Evolutionary conservation across 2,329 filamentous ascomycete genomes (phyloP).

Genomic region (Trichophyton equinum): DNA sequence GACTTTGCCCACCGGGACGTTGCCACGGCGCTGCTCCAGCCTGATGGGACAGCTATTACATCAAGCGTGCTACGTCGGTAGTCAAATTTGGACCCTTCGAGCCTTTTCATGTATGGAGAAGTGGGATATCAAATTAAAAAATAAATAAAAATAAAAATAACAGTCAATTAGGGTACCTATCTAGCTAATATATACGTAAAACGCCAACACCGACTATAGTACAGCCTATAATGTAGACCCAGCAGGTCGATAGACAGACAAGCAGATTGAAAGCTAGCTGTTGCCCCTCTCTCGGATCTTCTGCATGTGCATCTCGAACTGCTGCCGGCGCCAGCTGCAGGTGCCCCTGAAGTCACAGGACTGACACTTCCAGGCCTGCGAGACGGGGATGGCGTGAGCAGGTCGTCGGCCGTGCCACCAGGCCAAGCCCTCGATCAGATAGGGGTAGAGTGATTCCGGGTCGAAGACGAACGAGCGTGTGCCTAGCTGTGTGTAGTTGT

Average conservation of each 20-base stretch:
- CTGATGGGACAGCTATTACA: too few species aligned
- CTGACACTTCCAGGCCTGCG: constrained; percentile 80
- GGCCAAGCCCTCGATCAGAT: constrained; percentile 57
- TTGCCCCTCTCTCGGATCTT: constrained; percentile 29
- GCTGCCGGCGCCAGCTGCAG: constrained; percentile 64
- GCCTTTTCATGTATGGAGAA: too few species aligned
- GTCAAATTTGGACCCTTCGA: too few species aligned
- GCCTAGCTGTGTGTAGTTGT: constrained; percentile 32
- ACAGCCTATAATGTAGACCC: too few species aligned
- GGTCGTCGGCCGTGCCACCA: constrained; percentile 76
- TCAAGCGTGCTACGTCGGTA: too few species aligned
- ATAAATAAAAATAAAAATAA: too few species aligned
- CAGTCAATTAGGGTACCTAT: not conserved
- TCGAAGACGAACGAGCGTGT: constrained; percentile 56
- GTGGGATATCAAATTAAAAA: too few species aligned
- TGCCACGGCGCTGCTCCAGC: too few species aligned
- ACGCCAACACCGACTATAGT: too few species aligned
- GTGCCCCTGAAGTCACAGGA: constrained; percentile 69
- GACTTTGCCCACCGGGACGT: too few species aligned
- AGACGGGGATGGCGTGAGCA: constrained; percentile 62
- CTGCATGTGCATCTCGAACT: constrained; percentile 38
- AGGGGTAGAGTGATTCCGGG: constrained; percentile 47
- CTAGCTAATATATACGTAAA: not conserved
- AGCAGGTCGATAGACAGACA: too few species aligned
- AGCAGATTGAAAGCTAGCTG: too few species aligned